These are phyloP conservation scores for Penicillium chermesinum DNA, from an alignment of 495 filamentous ascomycete genomes.

Conservation along the genomic window DNA sequence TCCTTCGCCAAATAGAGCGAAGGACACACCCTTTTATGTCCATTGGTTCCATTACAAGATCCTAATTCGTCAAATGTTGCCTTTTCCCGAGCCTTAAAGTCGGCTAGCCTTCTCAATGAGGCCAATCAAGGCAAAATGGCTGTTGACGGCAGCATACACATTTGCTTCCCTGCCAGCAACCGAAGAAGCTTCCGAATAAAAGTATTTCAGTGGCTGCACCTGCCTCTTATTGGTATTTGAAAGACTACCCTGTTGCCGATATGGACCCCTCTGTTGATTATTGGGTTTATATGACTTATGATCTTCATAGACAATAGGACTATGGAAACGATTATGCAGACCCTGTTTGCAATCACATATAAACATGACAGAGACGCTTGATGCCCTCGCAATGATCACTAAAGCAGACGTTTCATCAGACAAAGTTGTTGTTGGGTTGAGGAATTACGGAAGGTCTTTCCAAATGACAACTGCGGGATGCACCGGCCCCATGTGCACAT, in stretches of 20 bases:
- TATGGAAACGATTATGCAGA: background rate
- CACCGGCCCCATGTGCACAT: constrained; percentile 4
- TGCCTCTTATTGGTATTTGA: constrained; percentile 33
- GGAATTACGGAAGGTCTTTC: constrained; percentile 39
- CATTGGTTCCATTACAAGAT: too few species aligned
- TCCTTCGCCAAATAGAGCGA: too few species aligned
- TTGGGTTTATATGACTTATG: constrained; percentile 36
- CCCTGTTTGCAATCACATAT: constrained; percentile 35
- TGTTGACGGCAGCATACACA: too few species aligned
- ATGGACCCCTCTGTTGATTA: constrained; percentile 23
- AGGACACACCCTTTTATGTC: too few species aligned
- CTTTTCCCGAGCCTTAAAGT: too few species aligned
- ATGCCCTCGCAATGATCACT: constrained; percentile 37
- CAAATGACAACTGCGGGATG: constrained; percentile 22
- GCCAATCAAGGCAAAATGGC: too few species aligned
- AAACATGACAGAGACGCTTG: constrained; percentile 35
- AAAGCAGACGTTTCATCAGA: constrained; percentile 34
- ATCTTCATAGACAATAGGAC: constrained; percentile 24
- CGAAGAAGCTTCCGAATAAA: too few species aligned
- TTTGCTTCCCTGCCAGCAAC: too few species aligned
- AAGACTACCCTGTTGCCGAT: constrained; percentile 22
- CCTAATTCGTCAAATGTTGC: too few species aligned
- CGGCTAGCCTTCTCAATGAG: too few species aligned
- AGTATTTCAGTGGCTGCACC: constrained; percentile 19
- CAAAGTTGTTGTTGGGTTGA: constrained; percentile 34